Evolutionary conservation across 129 eudicot species (phyloP).

Genomic region (Pseudognaphalium luteoalbum): DNA sequence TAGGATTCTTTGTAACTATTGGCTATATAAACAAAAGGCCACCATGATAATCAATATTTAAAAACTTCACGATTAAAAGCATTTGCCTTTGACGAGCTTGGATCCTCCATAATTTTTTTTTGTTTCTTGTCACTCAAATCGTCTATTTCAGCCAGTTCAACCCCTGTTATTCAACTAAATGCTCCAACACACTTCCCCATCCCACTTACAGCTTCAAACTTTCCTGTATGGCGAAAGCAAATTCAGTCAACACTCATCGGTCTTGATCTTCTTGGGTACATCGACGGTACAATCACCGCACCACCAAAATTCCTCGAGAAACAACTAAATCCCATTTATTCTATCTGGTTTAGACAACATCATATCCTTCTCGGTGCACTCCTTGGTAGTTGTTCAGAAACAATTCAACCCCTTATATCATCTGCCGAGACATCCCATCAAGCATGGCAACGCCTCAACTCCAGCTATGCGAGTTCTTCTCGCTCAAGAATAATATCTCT

Average conservation of each 20-base stretch:
- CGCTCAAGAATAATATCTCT: neutral
- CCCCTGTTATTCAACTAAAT: neutral
- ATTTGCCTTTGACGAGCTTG: neutral
- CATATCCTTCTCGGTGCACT: neutral
- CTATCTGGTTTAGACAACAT: conserved; percentile 8
- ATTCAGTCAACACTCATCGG: neutral
- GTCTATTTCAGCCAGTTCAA: no score
- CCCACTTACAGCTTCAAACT: neutral
- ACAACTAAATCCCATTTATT: neutral
- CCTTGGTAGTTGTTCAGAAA: conserved; percentile 9
- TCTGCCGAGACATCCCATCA: neutral
- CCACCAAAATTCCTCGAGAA: neutral
- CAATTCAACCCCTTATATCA: conserved; percentile 10
- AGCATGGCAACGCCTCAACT: conserved; percentile 7
- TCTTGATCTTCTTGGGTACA: neutral
- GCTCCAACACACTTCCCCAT: conserved; percentile 7
- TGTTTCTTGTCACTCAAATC: no score
- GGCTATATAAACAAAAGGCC: neutral
- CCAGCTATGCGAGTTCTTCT: conserved; percentile 4
- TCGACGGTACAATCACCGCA: neutral
- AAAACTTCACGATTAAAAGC: neutral
- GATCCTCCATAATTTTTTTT: no score
- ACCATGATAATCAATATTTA: neutral
- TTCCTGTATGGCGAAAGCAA: conserved; percentile 6
- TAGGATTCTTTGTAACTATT: neutral